Evolutionary conservation across 176 grass and related monocot species (phyloP), one percentile per base, ranked within the genome.

Genomic region (Musa schizocarpa): DNA sequence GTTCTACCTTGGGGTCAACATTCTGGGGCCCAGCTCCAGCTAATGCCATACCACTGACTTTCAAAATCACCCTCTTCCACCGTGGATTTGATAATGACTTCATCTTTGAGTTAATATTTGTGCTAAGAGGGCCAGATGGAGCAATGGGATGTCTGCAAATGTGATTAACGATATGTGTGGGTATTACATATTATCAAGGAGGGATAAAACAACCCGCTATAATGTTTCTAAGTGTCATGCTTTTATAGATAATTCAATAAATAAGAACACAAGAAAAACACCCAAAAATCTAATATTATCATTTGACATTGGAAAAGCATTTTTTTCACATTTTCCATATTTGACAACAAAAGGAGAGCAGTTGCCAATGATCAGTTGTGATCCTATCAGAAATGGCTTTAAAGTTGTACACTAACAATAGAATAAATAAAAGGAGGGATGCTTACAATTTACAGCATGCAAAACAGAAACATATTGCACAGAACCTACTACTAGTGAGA

Each of bases 21-120:
- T 96, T 96, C 22, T 80, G 83, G 49, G 87, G 75, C 50, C 77
- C 54, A 64, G 79, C 13, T 64, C 89, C 93, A 65, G 78, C 65
- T 73, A 96, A 76, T 13, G 83, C 83, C 64, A 83, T 79, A 8
- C 89, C 89, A 54, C 93, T 86, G 69, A 96, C 86, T 79, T 92
- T 96, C 52, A 96, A 79, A 75, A 96, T 84, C 13, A 96, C 89
- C 43, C 91, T 52, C 93, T 90, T 96, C 93, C 93, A 96, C 57
- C 53, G 88, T 79, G 84, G 77, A 85, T 74, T 88, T 77, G 79
- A 68, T 49, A 73, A 82, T 69, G 74, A 52, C 8, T 52, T 75
- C 43, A 52, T 25, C 79, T 78, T 87, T 29, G 67, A 85, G 77
- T 66, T 66, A 76, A 50, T 65, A 64, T 52, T 59, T 61, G 68